Evolutionary conservation across 306 rosid genomes (phyloP), one percentile per base, ranked within the genome.

Genomic region (Vicia faba): DNA sequence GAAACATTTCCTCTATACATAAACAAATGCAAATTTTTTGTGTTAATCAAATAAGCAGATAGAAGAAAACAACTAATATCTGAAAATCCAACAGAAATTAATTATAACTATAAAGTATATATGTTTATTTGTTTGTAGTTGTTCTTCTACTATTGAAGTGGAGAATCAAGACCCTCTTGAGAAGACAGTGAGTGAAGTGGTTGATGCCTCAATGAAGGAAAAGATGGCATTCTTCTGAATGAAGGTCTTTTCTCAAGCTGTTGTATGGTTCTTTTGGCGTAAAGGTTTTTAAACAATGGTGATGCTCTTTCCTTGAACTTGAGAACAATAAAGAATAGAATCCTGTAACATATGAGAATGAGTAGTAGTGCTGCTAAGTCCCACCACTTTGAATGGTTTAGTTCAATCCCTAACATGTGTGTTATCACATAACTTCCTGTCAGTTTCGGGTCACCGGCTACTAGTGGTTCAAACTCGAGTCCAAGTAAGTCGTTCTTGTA

Each of bases 401-500:
- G 39, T 5, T 75, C 69, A 18, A 86, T 75, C 38, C 85, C 86
- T 66, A 76, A 57, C 71, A 79, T 66, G 54, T 80, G 71, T 45
- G 80, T 75, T 44, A 86, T 75, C 3, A 84, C 26, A 11, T 60
- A 75, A 38, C 77, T 74, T 23, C 92, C 92, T 3, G 43, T 79
- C 62, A 79, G 16, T 74, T 79, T 86, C 9, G 65, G 70, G 18
- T 75, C 83, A 15, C 87, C 88, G 0, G 86, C 79, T 26, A 79
- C 14, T 29, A 84, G 8, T 14, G 85, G 82, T 8, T 84, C 88
- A 63, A 86, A 86, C 74, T 86, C 88, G 3, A 86, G 83, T 5
- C 91, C 91, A 46, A 86, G 84, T 77, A 84, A 74, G 75, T 86
- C 88, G 80, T 86, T 86, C 77, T 86, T 86, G 82, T 83, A 84